These are phyloP conservation scores for Thelephora aurantiotincta DNA, from an alignment of 768 basidiomycete species.

Conservation along the genomic window DNA sequence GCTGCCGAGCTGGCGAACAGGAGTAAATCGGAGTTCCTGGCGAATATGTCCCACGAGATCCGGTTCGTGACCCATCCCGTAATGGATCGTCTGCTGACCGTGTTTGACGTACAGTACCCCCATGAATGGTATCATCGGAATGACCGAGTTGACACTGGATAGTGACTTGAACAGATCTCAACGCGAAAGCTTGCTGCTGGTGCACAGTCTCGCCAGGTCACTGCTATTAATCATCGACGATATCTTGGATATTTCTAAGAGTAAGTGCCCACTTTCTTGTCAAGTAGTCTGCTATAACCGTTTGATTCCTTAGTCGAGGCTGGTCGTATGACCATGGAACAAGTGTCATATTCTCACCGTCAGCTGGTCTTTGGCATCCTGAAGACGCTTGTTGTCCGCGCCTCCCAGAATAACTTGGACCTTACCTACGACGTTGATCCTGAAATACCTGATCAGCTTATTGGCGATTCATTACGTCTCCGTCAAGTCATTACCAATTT, in stretches of 20 bases:
- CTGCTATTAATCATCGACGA: constrained; percentile 96
- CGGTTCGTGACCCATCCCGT: constrained; percentile 37
- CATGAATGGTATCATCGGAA: constrained; percentile 99
- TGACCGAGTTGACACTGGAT: constrained; percentile 96
- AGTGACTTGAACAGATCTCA: constrained; percentile 91
- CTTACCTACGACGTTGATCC: constrained; percentile 93
- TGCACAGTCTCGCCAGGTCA: constrained; percentile 87
- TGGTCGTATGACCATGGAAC: constrained; percentile 99
- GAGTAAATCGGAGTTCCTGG: constrained; percentile 95
- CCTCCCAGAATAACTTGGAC: constrained; percentile 92
- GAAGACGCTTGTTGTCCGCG: constrained; percentile 95
- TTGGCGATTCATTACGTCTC: constrained; percentile 89
- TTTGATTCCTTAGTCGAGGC: constrained; percentile 62
- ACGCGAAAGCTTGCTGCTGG: constrained; percentile 87
- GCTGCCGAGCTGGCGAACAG: constrained; percentile 97
- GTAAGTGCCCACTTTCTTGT: constrained; percentile 31
- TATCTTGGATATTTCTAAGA: constrained; percentile 99
- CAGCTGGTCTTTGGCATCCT: constrained; percentile 94
- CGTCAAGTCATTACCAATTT: constrained; percentile 93
- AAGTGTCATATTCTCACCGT: constrained; percentile 95
- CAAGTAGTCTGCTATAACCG: neutral
- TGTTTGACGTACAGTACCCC: constrained; percentile 55
- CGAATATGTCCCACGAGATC: constrained; percentile 97
- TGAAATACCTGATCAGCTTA: constrained; percentile 90
- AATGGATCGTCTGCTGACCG: constrained; percentile 3